Base-by-base conservation (phyloP, 2,329 filamentous ascomycete genomes). In the Ophiostoma sp. region DNA sequence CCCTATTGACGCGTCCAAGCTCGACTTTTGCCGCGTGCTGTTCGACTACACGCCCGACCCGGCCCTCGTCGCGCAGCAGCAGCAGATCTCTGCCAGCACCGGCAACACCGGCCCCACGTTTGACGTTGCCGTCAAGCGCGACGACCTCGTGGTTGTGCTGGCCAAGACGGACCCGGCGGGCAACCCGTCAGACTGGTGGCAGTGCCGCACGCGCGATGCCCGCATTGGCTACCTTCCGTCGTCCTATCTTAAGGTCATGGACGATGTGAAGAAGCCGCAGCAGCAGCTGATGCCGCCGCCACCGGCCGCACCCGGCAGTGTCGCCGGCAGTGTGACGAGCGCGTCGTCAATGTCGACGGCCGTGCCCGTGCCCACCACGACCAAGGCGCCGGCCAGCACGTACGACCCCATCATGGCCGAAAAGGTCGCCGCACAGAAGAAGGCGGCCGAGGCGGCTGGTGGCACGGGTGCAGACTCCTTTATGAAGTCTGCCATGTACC, bases 171-270 rank as follows among this genome's bases (percentile, higher is more conserved):
- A 99, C 76, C 95, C 95, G 0, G 87, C 94, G 77, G 95, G 95
- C 62, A 93, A 95, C 75, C 88, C 93, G 4, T 95, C 91, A 68
- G 94, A 99, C 77, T 99, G 95, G 95, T 99, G 95, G 95, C 89
- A 90, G 74, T 99, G 96, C 80, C 87, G 95, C 70, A 91, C 94
- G 17, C 86, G 95, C 72, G 93, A 98, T 77, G 94, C 93, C 65
- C 86, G 93, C 35, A 89, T 97, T 76, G 95, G 95, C 8, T 99
- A 98, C 77, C 85, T 99, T 6, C 95, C 96, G 1, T 89, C 90
- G 1, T 94, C 93, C 1, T 99, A 97, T 77, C 85, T 99, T 36
- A 93, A 66, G 44, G 31, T 39, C 15, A 69, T 41, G 31, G 41
- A 52, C 17, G 52, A n/a, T 4, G 39, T 65, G 0, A 57, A 68